Base-by-base conservation (phyloP, 2,329 filamentous ascomycete genomes). In the Scedosporium apiospermum region DNA sequence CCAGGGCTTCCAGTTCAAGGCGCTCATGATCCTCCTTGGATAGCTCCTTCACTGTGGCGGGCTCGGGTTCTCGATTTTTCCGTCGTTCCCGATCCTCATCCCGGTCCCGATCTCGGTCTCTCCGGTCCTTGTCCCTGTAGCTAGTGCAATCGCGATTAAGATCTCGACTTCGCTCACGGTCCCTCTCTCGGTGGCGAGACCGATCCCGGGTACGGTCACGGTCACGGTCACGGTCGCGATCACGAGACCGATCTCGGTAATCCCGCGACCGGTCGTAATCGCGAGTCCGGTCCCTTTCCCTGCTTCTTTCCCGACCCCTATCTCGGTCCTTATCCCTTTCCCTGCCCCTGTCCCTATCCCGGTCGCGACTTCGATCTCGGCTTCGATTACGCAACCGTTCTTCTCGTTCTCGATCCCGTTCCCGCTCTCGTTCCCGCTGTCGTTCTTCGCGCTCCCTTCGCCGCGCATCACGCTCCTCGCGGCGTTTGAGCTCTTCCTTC, bases 11-110 rank as follows among this genome's bases (percentile, higher is more conserved):
- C 67, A 81, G 78, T 67, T 86, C 83, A 6, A 86, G 76, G 18
- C 78, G 76, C 62, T 84, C 79, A 27, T 82, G 78, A 46, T 86
- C 82, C 66, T 86, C 83, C 64, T 84, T 80, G 6, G 82, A 81
- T 10, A 86, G 76, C 58, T 81, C 76, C 68, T 84, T 80, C 70
- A 82, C 81, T 18, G 77, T 75, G 62, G 78, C 78, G 0, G 79
- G 73, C 71, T 44, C 72, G 68, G 44, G 64, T 9, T 73, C 71
- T 16, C 70, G 69, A 6, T 71, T 69, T 3, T 42, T 57, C 30
- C 71, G 69, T 58, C 69, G 64, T 41, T 72, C 69, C 5, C 72
- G 70, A 44, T 59, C 66, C n/a, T 57, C 62, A 30, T 73, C 70
- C 6, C 69, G 65, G 34, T 70, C 69, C 3, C 71, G 65, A 3